Evolutionary conservation across 805 yeast genomes (phyloP).

Genomic region (Ogataea polymorpha): DNA sequence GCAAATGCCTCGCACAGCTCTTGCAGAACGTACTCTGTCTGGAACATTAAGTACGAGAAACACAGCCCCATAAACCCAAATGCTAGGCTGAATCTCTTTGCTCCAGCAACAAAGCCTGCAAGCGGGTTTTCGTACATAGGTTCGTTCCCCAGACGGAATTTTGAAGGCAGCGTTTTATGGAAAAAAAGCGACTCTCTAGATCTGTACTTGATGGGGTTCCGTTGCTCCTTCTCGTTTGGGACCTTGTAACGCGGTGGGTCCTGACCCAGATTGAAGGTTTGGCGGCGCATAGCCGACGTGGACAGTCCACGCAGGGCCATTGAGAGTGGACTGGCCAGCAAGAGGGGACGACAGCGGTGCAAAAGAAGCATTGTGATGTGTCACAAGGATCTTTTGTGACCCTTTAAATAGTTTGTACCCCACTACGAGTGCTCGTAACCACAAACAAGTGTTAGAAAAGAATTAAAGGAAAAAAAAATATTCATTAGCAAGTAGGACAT

Average conservation of each 20-base stretch:
- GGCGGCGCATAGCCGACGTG: not conserved
- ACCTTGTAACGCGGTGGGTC: slow-evolving; percentile 29
- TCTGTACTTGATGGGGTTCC: slow-evolving; percentile 24
- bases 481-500: slow-evolving; percentile 4
- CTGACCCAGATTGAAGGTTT: slow-evolving; percentile 29
- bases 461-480: slow-evolving; percentile 4
- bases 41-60: slow-evolving; percentile 56
- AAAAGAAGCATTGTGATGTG: slow-evolving; percentile 5
- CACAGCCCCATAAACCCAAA: slow-evolving; percentile 59
- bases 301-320: not conserved
- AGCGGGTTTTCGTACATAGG: slow-evolving; percentile 68
- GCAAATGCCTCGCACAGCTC: slow-evolving; percentile 41
- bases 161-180: slow-evolving; percentile 40
- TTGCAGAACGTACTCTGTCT: slow-evolving; percentile 52
- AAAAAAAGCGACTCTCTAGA: slow-evolving; percentile 32
- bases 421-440: slow-evolving; percentile 10
- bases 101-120: slow-evolving; percentile 55
- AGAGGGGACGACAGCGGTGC: not conserved
- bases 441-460: slow-evolving; percentile 6
- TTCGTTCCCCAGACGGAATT: slow-evolving; percentile 52
- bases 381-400: slow-evolving; percentile 2
- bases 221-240: slow-evolving; percentile 21
- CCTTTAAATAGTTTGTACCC: slow-evolving; percentile 1
- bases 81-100: slow-evolving; percentile 61
- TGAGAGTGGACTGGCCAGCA: not conserved